These are phyloP conservation scores for Mycena belliarum DNA, from an alignment of 768 basidiomycete genomes.

Conservation along the genomic window DNA sequence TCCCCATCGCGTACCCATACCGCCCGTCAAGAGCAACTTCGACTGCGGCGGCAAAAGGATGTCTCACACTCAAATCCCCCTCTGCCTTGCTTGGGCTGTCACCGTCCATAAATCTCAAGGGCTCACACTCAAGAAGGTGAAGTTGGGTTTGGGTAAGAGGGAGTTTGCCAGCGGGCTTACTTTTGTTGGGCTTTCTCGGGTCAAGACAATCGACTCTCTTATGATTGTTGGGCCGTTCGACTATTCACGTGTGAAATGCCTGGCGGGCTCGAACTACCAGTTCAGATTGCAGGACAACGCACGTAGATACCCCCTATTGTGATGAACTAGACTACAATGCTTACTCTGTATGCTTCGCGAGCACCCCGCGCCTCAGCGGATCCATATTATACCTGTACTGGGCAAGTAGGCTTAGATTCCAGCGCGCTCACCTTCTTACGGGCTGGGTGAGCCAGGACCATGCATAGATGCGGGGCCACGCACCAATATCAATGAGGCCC, in stretches of 20 bases:
- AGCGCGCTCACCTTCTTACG: too few species aligned
- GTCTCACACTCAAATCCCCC: slow-evolving; percentile 41
- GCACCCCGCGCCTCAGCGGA: not conserved
- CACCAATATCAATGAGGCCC: too few species aligned
- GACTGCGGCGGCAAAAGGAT: slow-evolving; percentile 8
- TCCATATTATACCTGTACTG: not conserved
- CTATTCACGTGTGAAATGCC: not conserved
- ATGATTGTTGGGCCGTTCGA: slow-evolving; percentile 12
- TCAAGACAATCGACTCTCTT: slow-evolving; percentile 1
- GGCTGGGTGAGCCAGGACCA: too few species aligned
- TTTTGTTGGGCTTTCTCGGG: slow-evolving; percentile 19
- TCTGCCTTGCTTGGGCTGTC: slow-evolving; percentile 73
- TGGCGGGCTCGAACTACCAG: not conserved
- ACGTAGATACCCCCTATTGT: not conserved
- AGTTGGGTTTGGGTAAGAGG: slow-evolving; percentile 51
- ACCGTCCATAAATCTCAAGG: slow-evolving; percentile 78
- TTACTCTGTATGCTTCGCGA: not conserved
- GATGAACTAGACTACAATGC: too few species aligned
- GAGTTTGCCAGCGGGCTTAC: slow-evolving; percentile 22
- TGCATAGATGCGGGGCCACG: too few species aligned
- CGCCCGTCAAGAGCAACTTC: slow-evolving; percentile 13
- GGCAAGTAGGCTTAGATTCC: too few species aligned
- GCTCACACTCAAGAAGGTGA: slow-evolving; percentile 66
- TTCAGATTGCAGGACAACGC: not conserved
- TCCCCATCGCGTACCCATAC: slow-evolving; percentile 22